Base-by-base conservation (phyloP, 495 filamentous ascomycete species). In the Aspergillus baeticus region DNA sequence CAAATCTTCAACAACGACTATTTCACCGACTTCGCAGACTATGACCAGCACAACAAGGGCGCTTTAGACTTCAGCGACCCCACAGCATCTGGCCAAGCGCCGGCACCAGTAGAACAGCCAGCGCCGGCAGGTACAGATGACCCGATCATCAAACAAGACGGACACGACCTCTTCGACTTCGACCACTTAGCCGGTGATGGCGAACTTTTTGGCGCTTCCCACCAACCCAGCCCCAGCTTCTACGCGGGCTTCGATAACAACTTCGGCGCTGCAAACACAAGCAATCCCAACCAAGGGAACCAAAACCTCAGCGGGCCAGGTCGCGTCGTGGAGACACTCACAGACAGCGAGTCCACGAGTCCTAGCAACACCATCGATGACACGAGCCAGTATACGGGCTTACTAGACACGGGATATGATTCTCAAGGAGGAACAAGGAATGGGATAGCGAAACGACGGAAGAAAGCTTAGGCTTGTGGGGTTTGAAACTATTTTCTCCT, bases 1-100 rank as follows among this genome's bases (percentile, higher is more conserved):
- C 80, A 87, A 58, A 88, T 84, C 60, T 81, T 91, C 58, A 84
- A 88, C 61, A 74, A 76, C 31, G 85, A 85, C 22, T 90, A 87
- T 59, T 80, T 81, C 60, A 77, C 74, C 36, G 75, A 78, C 61
- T 41, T 75, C 59, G 65, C 45, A 11, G 69, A 76, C 26, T 29
- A 70, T 11, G 62, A 70, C 14, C 42, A 71, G 35, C 44, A 57
- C 17, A 68, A 70, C 42, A 63, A 66, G 31, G 63, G 63, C 21
- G 64, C 61, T 13, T 47, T 72, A 13, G 60, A 69, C 38, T 59
- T 62, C 50, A 56, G 55, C 15, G 60, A 70, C 46, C 34, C 57
- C 6, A 56, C 68, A 10, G 47, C 31, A 1, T 29, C 51, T 3
- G 46, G 43, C 11, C 56, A 61, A 46, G 45, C 55, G 21, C 49